Evolutionary conservation across 2,329 filamentous ascomycete species (phyloP).

Genomic region (Lasiodiplodia hormozganensis): DNA sequence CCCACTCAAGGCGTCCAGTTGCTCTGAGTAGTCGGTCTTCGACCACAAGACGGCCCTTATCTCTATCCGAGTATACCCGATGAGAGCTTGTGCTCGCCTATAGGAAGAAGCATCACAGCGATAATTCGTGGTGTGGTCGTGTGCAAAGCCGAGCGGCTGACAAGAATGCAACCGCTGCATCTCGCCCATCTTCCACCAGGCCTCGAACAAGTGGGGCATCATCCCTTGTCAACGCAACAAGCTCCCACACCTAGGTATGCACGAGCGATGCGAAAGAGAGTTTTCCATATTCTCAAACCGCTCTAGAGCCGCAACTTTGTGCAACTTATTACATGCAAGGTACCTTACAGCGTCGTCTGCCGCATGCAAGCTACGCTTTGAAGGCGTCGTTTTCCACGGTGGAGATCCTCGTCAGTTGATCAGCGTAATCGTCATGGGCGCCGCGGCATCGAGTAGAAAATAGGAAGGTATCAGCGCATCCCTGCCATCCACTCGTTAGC

Average conservation of each 20-base stretch:
- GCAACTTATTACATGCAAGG: neutral
- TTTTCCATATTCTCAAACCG: conserved; percentile 4
- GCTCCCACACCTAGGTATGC: neutral
- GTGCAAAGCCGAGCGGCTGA: conserved; percentile 14
- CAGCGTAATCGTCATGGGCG: neutral
- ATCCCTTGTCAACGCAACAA: neutral
- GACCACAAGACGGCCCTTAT: neutral
- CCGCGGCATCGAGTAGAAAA: neutral
- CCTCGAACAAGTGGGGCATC: neutral
- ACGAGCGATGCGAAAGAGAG: neutral
- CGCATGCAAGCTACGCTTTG: conserved; percentile 11
- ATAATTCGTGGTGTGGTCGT: neutral
- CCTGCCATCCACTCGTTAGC: conserved; percentile 1
- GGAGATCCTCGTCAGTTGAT: neutral
- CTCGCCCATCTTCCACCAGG: neutral
- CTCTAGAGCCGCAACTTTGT: neutral
- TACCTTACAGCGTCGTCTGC: conserved; percentile 8
- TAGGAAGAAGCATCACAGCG: neutral
- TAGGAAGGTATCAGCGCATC: conserved; percentile 25
- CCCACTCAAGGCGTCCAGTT: neutral
- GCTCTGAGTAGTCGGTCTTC: neutral
- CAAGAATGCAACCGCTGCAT: conserved; percentile 20
- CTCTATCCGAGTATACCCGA: neutral
- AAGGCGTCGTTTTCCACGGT: neutral
- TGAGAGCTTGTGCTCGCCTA: neutral